Percentiles rank a stretch among this genome's conserved stretches.
phyloP scores from a whole-genome alignment of 768 basidiomycete genomes.

The Cystoderma amianthinum region DNA sequence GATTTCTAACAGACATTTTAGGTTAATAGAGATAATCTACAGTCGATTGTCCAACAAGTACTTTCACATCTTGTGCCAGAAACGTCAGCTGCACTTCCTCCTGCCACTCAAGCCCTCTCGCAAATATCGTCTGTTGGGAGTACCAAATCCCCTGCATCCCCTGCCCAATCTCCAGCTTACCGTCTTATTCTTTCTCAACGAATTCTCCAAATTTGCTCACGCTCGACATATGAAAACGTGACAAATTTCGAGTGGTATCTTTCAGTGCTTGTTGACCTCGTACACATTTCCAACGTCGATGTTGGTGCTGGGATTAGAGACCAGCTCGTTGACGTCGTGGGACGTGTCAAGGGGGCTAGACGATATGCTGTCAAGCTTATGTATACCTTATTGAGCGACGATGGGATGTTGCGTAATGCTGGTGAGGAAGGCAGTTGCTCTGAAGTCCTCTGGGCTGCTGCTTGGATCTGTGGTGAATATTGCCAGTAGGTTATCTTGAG shows the following conservation, averaged over 20 bases:
- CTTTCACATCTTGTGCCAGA: slow-evolving; percentile 79
- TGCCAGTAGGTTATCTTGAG: slow-evolving; percentile 55
- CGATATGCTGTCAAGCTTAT: slow-evolving; percentile 80
- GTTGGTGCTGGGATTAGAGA: slow-evolving; percentile 75
- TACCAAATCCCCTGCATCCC: slow-evolving; percentile 30
- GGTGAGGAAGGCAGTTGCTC: slow-evolving; percentile 69
- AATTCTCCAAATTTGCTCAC: slow-evolving; percentile 83
- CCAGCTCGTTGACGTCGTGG: slow-evolving; percentile 82
- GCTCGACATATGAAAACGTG: slow-evolving; percentile 79
- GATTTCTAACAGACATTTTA: slow-evolving; percentile 21
- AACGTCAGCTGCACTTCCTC: slow-evolving; percentile 39
- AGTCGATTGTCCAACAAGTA: slow-evolving; percentile 85
- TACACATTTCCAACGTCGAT: slow-evolving; percentile 78
- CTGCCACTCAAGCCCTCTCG: slow-evolving; percentile 55
- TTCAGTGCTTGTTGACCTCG: slow-evolving; percentile 87
- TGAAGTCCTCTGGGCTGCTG: slow-evolving; percentile 88
- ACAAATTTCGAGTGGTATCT: slow-evolving; percentile 97
- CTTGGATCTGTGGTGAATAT: slow-evolving; percentile 96
- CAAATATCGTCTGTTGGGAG: slow-evolving; percentile 28
- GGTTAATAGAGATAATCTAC: slow-evolving; percentile 81
- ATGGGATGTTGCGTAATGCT: slow-evolving; percentile 61
- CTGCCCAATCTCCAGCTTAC: slow-evolving; percentile 77
- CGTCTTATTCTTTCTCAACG: slow-evolving; percentile 76
- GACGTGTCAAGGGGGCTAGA: slow-evolving; percentile 70
- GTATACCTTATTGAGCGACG: slow-evolving; percentile 76